Conservation (phyloP, 306 rosid species). For the Canavalia gladiata region DNA sequence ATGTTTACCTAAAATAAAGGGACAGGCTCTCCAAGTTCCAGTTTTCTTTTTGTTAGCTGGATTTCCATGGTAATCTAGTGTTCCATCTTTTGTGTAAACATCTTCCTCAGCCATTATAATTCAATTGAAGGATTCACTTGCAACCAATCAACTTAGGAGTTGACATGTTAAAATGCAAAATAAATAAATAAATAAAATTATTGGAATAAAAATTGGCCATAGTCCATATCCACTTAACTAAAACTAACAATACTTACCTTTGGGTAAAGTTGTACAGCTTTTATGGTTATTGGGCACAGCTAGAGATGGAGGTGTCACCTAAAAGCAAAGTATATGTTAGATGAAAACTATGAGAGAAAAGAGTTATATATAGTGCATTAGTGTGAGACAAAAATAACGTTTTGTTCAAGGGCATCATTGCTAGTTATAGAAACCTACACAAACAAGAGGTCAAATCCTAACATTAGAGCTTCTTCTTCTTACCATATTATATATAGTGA, state of each 20-base stretch:
- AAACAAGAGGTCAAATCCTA: conserved; percentile 9
- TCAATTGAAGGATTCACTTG: conserved; percentile 40
- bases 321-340: not conserved
- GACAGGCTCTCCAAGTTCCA: conserved; percentile 88
- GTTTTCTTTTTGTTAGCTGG: conserved; percentile 65
- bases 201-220: conserved; percentile 22
- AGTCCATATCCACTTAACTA: not conserved
- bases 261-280: not conserved
- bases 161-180: not conserved
- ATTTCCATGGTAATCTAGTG: conserved; percentile 63
- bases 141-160: conserved; percentile 19
- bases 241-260: conserved; percentile 19
- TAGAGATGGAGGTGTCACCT: conserved; percentile 27
- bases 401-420: conserved; percentile 41
- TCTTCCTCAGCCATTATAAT: conserved; percentile 51
- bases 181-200: not conserved
- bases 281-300: conserved; percentile 7
- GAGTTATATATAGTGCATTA: not conserved
- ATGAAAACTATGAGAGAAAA: not conserved
- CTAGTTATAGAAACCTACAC: not conserved
- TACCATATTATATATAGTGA: conserved; percentile 8
- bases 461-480: conserved; percentile 3
- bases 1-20: conserved; percentile 68
- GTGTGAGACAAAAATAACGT: conserved; percentile 21
- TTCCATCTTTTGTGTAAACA: conserved; percentile 75